Percentiles rank a stretch among this genome's conserved stretches.
Conservation (phyloP, 2,329 filamentous ascomycete species). For the Cercospora brassicicola region DNA sequence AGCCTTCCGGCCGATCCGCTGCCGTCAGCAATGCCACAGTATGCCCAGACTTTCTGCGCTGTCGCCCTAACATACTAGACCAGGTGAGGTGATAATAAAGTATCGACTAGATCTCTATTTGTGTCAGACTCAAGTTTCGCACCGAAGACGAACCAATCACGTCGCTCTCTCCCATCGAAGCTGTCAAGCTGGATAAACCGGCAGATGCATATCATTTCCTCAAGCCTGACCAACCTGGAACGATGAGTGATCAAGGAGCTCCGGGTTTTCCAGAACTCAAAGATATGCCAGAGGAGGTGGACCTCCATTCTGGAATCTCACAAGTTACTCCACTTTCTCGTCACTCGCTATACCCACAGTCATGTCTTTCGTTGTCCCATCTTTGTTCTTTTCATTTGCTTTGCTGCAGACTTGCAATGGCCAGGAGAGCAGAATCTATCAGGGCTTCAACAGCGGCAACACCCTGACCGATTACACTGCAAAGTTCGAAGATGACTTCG, state of each 20-base stretch:
- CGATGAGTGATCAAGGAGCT: not conserved
- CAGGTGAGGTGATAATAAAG: not conserved
- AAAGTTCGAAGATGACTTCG: conserved; percentile 51
- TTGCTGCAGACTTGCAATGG: not conserved
- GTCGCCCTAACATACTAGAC: not conserved
- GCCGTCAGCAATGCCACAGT: not conserved
- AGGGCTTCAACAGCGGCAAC: conserved; percentile 22
- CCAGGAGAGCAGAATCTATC: conserved; percentile 5
- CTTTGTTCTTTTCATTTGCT: not conserved
- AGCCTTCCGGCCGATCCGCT: not conserved
- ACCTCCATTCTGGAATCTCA: not conserved
- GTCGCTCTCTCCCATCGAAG: not conserved
- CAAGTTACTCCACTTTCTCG: not conserved
- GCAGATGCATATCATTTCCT: not conserved
- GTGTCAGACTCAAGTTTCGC: not conserved
- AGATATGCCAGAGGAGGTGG: not conserved
- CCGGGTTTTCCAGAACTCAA: not conserved
- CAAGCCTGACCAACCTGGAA: not conserved
- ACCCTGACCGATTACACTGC: conserved; percentile 8
- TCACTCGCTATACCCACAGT: not conserved
- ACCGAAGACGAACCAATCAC: not conserved
- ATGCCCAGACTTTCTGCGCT: not conserved
- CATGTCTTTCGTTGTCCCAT: not conserved
- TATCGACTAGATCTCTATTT: not conserved
- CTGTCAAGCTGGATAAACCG: not conserved